Evolutionary conservation across 2,329 filamentous ascomycete species (phyloP), one percentile per base, ranked within the genome.

Genomic region (Diaporthe nobilis): DNA sequence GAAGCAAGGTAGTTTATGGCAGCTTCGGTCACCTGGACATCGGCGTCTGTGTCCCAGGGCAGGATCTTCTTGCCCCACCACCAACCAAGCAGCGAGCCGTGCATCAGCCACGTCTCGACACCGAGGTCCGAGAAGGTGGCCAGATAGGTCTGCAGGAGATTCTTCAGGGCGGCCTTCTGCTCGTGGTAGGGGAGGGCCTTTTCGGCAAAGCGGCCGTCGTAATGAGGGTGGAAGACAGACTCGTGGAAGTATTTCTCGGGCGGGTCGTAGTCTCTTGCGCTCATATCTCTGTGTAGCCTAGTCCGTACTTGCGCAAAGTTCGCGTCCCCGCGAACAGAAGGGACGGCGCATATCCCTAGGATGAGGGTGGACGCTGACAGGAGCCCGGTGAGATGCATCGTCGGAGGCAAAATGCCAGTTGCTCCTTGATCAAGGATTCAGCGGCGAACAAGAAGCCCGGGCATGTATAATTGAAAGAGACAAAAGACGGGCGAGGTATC

Each of bases 21-120:
- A 34, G 89, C 84, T 76, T 90, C 90, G 9, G 90, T 90, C 37
- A 96, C 90, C 82, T 95, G 94, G 3, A 94, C 93, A 82, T 96
- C 93, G 61, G 95, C 87, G 81, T 95, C 93, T 83, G 91, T 91
- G 82, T 95, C 94, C 94, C 94, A 95, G 0, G 94, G 93, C 82
- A 95, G 89, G 77, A 94, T 89, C 82, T 85, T 86, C 65, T 87
- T 87, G 79, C 94, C 95, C 94, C 94, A 96, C 94, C 94, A 96
- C 94, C 94, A 97, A 9, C 94, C 94, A 44, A 97, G 86, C 42
- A 96, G 85, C n/a, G 93, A 94, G n/a, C 94, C 93, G 81, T 96
- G 94, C 80, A 94, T 94, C 76, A 96, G 90, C 94, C 94, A 96
- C 8, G 94, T 95, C 82, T 96, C 92, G 75, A 95, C 83, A 2